A percentile compares a stretch with the other conserved stretches of the same genome.
Evolutionary conservation across 2,329 filamentous ascomycete genomes (phyloP).

Genomic region (Penicillium sp.): DNA sequence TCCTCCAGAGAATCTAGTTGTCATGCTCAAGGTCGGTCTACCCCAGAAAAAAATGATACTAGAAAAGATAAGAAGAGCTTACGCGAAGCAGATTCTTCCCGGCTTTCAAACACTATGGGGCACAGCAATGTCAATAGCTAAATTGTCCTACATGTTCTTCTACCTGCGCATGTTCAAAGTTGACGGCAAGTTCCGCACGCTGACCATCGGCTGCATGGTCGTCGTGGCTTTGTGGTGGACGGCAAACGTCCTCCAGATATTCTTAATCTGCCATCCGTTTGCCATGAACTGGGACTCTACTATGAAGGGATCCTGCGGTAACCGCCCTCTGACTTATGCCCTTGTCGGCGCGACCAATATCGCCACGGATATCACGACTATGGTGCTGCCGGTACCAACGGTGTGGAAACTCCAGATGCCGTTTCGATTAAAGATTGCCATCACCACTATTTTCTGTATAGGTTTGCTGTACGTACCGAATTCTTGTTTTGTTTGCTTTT

Average conservation of each 20-base stretch:
- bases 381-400: slow-evolving; percentile 4
- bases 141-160: slow-evolving; percentile 7
- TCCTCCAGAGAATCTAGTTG: neutral
- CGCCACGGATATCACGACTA: slow-evolving; percentile 3
- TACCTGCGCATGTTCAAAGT: slow-evolving; percentile 3
- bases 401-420: slow-evolving; percentile 4
- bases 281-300: slow-evolving; percentile 4
- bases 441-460: slow-evolving; percentile 4
- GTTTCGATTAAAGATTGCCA: neutral
- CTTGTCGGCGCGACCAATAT: slow-evolving; percentile 2
- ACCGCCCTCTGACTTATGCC: slow-evolving; percentile 3
- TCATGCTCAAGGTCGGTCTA: neutral
- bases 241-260: neutral
- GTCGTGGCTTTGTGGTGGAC: slow-evolving; percentile 2
- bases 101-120: neutral
- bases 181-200: neutral
- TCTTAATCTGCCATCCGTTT: slow-evolving; percentile 2
- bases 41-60: neutral
- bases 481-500: too few relatives aligned
- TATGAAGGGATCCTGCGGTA: neutral
- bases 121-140: neutral
- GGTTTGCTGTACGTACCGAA: slow-evolving; percentile 3
- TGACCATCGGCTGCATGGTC: neutral
- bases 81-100: neutral
- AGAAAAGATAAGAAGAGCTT: too few relatives aligned